phyloP scores from a whole-genome alignment of 257 asterid species.

The Solanum piurae region DNA sequence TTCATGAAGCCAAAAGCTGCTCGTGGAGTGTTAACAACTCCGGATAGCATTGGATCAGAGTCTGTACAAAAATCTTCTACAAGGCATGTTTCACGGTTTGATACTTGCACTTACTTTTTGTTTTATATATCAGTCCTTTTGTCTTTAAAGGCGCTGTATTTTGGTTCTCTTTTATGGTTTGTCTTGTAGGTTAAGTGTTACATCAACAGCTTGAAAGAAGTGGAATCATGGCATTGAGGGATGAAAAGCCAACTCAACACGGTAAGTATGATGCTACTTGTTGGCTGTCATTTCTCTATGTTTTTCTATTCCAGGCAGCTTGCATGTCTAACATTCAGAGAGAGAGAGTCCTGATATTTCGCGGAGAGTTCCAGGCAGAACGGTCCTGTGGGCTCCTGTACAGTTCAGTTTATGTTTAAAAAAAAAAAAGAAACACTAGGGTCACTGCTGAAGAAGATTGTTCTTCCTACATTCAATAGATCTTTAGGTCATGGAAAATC shows the following conservation, averaged over 20 bases:
- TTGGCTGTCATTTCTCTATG: conserved; percentile 8
- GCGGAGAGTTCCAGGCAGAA: not conserved
- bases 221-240: not conserved
- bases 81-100: conserved; percentile 48
- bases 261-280: conserved; percentile 7
- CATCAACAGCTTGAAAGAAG: conserved; percentile 5
- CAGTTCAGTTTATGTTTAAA: not conserved
- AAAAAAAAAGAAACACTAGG: not conserved
- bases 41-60: conserved; percentile 63
- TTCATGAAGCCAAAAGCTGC: conserved; percentile 71
- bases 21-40: conserved; percentile 43
- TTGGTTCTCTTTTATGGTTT: not conserved
- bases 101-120: not conserved
- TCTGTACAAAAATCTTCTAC: conserved; percentile 54
- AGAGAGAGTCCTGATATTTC: not conserved
- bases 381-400: not conserved
- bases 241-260: not conserved
- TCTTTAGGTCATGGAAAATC: not conserved
- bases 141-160: conserved; percentile 16
- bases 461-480: not conserved
- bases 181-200: not conserved
- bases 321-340: not conserved
- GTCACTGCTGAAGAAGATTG: not conserved
- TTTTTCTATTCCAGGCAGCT: conserved; percentile 4
- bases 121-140: not conserved